Conservation (phyloP, 116 monocot species). For the Iris pallida region DNA sequence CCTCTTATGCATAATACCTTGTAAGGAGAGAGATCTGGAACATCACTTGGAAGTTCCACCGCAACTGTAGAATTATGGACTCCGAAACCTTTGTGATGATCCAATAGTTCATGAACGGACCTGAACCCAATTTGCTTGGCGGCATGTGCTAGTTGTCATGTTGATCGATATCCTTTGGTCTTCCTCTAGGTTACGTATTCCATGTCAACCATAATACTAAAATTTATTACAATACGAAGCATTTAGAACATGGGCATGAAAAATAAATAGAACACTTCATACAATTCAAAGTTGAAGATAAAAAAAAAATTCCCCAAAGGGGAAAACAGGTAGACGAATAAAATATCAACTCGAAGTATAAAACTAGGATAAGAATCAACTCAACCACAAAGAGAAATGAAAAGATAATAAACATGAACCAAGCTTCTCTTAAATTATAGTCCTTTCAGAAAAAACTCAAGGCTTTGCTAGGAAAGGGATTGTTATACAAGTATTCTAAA, state of each 20-base stretch:
- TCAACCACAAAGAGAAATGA: too few relatives aligned
- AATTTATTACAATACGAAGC: neutral
- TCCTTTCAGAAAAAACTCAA: too few relatives aligned
- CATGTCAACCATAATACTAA: neutral
- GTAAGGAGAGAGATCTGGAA: constrained; percentile 1
- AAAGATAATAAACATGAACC: too few relatives aligned
- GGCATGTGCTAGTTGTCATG: constrained; percentile 56
- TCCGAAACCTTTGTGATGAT: constrained; percentile 13
- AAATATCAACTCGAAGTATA: too few relatives aligned
- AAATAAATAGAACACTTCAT: too few relatives aligned
- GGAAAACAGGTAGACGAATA: too few relatives aligned
- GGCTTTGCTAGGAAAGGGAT: too few relatives aligned
- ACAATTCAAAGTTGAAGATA: too few relatives aligned
- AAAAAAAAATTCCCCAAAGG: too few relatives aligned
- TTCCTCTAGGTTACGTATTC: constrained; percentile 31
- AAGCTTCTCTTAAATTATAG: too few relatives aligned
- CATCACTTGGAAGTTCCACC: constrained; percentile 4
- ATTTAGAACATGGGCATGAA: neutral
- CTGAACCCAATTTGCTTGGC: constrained; percentile 70
- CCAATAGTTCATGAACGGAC: constrained; percentile 62
- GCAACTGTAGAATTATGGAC: constrained; percentile 10
- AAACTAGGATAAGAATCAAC: too few relatives aligned
- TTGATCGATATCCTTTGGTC: constrained; percentile 62
- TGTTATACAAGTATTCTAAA: too few relatives aligned
- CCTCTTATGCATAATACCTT: constrained; percentile 2